Percentiles rank a stretch among this genome's conserved stretches.
phyloP scores from a whole-genome alignment of 805 yeast genomes.

The Starmerella powellii region DNA sequence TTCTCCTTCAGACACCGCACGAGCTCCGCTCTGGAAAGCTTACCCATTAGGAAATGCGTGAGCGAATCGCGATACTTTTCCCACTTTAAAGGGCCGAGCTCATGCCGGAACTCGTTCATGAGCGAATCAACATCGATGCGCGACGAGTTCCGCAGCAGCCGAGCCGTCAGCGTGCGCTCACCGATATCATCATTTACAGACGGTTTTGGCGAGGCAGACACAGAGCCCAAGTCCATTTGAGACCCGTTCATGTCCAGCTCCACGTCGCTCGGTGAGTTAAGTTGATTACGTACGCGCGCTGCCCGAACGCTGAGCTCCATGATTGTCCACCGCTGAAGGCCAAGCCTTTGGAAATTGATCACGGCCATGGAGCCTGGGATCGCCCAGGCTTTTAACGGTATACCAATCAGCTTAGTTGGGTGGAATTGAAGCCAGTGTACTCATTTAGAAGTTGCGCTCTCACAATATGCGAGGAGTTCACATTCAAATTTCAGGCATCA shows the following conservation, averaged over 20 bases:
- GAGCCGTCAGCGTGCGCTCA: conserved; percentile 8
- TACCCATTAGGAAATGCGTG: conserved; percentile 49
- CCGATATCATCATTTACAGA: neutral
- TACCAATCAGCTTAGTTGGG: no score
- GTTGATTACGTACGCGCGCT: no score
- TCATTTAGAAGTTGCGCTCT: no score
- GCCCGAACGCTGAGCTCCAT: no score
- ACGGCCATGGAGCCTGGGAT: no score
- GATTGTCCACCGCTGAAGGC: no score
- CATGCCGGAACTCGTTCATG: conserved; percentile 59
- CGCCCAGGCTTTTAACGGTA: no score
- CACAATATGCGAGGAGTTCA: no score
- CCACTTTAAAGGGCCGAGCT: conserved; percentile 65
- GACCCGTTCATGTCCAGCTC: conserved; percentile 6
- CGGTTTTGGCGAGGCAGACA: conserved; percentile 6
- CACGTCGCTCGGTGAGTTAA: no score
- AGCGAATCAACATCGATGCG: conserved; percentile 41
- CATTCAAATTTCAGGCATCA: no score
- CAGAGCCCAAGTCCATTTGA: conserved; percentile 5
- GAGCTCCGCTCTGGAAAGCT: conserved; percentile 64
- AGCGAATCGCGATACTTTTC: conserved; percentile 71
- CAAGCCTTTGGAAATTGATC: no score
- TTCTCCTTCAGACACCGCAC: conserved; percentile 46
- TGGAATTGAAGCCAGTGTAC: no score
- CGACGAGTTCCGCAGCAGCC: conserved; percentile 12